A percentile compares a stretch with the other conserved stretches of the same genome.
These are phyloP conservation scores for Lactifluus piperatus DNA, from an alignment of 768 basidiomycete species.

Conservation along the genomic window DNA sequence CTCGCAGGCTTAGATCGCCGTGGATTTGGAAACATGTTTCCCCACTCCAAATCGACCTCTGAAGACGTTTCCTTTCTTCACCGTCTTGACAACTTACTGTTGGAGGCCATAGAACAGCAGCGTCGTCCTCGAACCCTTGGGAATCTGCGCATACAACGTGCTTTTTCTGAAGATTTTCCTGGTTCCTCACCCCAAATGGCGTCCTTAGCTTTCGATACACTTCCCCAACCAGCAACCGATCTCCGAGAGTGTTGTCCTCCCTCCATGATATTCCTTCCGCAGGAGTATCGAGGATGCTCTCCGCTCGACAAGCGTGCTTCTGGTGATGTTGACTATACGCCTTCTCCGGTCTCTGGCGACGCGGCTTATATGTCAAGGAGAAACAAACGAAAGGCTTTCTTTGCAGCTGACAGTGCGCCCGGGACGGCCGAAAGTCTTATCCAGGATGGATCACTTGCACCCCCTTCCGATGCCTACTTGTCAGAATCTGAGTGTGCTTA, in stretches of 20 bases:
- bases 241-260: background rate
- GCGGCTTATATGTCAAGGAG: background rate
- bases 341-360: background rate
- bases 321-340: background rate
- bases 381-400: conserved; percentile 3
- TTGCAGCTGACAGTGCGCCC: background rate
- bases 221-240: background rate
- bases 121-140: background rate
- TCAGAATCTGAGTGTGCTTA: conserved; percentile 4
- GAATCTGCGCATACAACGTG: background rate
- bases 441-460: background rate
- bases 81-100: background rate
- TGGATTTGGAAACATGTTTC: background rate
- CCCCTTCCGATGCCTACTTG: background rate
- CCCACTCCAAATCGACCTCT: background rate
- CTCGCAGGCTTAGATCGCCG: background rate
- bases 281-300: background rate
- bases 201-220: background rate
- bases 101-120: background rate
- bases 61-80: background rate
- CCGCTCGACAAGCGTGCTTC: background rate
- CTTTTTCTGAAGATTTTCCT: background rate
- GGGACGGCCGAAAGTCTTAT: background rate
- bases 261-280: background rate
- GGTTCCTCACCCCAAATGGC: background rate